phyloP scores from a whole-genome alignment of 352 stramenopile genomes.

The Globisporangium uncinulatum region DNA sequence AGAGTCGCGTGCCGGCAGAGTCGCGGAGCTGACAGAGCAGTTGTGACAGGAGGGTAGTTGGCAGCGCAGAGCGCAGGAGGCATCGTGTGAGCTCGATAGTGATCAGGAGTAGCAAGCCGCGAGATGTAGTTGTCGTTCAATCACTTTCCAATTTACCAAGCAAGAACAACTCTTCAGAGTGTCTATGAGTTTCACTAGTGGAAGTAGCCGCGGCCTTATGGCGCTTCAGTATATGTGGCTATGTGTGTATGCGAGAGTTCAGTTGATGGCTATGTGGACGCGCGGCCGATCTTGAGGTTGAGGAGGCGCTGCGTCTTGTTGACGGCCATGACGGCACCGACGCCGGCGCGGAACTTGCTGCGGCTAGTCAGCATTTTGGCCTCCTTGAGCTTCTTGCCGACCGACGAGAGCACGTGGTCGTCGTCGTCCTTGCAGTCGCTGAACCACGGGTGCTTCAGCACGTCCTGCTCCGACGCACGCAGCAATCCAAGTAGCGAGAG shows the following conservation, averaged over 20 bases:
- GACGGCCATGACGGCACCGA: conserved; percentile 68
- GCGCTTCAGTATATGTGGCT: no score
- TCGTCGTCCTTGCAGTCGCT: conserved; percentile 59
- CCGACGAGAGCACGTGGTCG: conserved; percentile 36
- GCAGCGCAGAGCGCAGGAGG: no score
- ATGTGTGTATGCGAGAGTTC: background rate
- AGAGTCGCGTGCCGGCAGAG: no score
- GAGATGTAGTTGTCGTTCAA: no score
- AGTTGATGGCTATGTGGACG: conserved; percentile 17
- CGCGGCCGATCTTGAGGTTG: conserved; percentile 22
- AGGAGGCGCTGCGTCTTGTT: conserved; percentile 75
- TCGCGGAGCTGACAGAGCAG: no score
- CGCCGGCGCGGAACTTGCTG: conserved; percentile 63
- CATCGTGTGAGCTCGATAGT: no score
- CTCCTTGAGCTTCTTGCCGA: conserved; percentile 80
- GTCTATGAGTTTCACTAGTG: no score
- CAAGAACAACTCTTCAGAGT: no score
- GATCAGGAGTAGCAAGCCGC: no score
- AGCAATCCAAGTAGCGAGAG: background rate
- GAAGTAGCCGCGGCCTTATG: no score
- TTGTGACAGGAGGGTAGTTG: no score
- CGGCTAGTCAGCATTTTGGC: conserved; percentile 40
- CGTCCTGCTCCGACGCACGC: conserved; percentile 19
- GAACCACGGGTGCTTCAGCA: conserved; percentile 72
- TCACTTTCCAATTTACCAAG: no score